These are phyloP conservation scores for Trichosporon sp. DNA, from an alignment of 1,284 basidiomycete genomes.

Conservation along the genomic window DNA sequence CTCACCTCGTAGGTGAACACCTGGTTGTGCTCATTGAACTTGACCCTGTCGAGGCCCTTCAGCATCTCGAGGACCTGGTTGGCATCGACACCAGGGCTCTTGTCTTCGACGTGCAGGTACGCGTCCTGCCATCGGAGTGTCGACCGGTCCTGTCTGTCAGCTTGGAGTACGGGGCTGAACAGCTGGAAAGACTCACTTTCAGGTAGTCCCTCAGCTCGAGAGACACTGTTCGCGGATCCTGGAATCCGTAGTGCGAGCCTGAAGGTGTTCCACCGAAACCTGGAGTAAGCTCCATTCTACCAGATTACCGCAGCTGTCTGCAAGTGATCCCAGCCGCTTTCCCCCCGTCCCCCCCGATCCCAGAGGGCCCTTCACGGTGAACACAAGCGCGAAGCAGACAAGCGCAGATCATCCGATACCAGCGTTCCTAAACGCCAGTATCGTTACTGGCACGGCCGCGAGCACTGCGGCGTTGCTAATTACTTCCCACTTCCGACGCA, in stretches of 20 bases:
- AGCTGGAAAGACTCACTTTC: slow-evolving; percentile 22
- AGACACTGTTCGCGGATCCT: slow-evolving; percentile 34
- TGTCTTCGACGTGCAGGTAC: slow-evolving; percentile 34
- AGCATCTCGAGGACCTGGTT: slow-evolving; percentile 36
- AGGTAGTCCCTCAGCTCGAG: slow-evolving; percentile 31
- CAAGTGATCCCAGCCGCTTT: too few relatives aligned
- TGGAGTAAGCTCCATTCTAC: slow-evolving; percentile 9
- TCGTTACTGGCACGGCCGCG: too few relatives aligned
- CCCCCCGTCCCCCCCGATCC: too few relatives aligned
- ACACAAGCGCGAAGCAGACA: too few relatives aligned
- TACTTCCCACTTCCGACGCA: too few relatives aligned
- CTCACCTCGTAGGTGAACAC: slow-evolving; percentile 45
- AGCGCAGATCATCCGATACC: too few relatives aligned
- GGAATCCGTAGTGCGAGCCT: slow-evolving; percentile 13
- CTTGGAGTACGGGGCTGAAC: neutral
- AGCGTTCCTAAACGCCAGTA: too few relatives aligned
- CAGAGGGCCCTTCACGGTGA: too few relatives aligned
- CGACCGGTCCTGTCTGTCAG: slow-evolving; percentile 22
- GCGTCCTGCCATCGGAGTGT: slow-evolving; percentile 36
- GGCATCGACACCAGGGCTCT: slow-evolving; percentile 30
- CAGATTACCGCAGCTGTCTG: too few relatives aligned
- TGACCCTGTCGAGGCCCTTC: slow-evolving; percentile 39
- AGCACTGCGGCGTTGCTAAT: too few relatives aligned
- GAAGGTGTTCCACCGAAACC: slow-evolving; percentile 11
- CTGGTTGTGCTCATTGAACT: slow-evolving; percentile 41